These are phyloP conservation scores for Breviolum minutum DNA, from an alignment of 73 alveolate species.

Conservation along the genomic window DNA sequence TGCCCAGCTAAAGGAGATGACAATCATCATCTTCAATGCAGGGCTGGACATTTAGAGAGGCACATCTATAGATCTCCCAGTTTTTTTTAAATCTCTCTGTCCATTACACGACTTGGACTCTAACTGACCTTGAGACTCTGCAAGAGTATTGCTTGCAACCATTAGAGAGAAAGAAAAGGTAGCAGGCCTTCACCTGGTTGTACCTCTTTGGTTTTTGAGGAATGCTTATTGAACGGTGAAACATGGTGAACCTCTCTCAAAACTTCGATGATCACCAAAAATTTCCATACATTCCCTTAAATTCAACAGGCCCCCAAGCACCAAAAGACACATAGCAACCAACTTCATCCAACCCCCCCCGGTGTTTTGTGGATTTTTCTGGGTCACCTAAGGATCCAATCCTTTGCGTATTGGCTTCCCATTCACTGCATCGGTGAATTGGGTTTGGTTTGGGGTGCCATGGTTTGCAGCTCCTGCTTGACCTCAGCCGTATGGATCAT, in stretches of 20 bases:
- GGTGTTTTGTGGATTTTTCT: not conserved
- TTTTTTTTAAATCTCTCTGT: not conserved
- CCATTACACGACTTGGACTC: too few species aligned
- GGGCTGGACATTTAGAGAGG: too few species aligned
- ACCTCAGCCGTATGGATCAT: slow-evolving; percentile 64
- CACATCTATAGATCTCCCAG: not conserved
- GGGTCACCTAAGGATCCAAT: slow-evolving; percentile 62
- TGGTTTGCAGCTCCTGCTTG: slow-evolving; percentile 45
- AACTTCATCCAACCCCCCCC: too few species aligned
- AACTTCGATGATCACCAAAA: too few species aligned
- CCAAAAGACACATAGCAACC: not conserved
- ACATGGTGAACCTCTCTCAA: too few species aligned
- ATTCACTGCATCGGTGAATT: slow-evolving; percentile 74
- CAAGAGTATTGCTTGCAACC: too few species aligned
- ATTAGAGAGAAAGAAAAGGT: too few species aligned
- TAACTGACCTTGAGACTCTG: too few species aligned
- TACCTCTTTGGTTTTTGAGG: not conserved
- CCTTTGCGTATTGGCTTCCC: slow-evolving; percentile 90
- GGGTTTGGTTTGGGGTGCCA: slow-evolving; percentile 76
- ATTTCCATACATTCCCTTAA: too few species aligned
- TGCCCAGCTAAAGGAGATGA: not conserved
- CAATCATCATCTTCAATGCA: too few species aligned
- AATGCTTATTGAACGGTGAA: too few species aligned
- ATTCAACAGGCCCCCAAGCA: not conserved
- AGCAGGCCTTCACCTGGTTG: not conserved